Percentiles rank a stretch among this genome's conserved stretches.
Evolutionary conservation across 768 basidiomycete species (phyloP).

Genomic region (Pleurotus sapidus): DNA sequence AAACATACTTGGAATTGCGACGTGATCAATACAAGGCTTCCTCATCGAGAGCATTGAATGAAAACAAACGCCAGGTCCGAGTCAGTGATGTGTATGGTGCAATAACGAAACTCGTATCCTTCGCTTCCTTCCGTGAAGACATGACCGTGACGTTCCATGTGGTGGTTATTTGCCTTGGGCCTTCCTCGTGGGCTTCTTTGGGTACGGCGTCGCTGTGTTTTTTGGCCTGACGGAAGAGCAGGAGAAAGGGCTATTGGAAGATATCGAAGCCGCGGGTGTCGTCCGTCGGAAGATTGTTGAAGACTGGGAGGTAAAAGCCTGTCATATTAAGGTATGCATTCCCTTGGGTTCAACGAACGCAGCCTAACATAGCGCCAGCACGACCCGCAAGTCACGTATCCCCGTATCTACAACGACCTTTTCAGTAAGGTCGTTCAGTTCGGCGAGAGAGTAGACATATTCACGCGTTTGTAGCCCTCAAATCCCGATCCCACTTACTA

Average conservation of each 20-base stretch:
- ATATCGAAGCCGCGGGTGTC: conserved; percentile 69
- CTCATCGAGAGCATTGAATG: too few species aligned
- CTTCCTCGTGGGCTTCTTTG: conserved; percentile 54
- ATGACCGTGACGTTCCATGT: too few species aligned
- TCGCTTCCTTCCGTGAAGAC: too few species aligned
- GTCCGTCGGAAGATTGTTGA: conserved; percentile 60
- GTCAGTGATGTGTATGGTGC: too few species aligned
- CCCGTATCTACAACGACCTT: conserved; percentile 94
- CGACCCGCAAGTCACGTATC: conserved; percentile 79
- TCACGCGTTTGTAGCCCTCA: conserved; percentile 59
- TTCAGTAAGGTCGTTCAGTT: conserved; percentile 62
- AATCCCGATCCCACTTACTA: conserved; percentile 85
- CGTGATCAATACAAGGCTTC: too few species aligned
- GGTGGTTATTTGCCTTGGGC: too few species aligned
- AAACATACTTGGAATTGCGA: too few species aligned
- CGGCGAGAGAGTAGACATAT: background rate
- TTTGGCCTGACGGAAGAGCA: conserved; percentile 81
- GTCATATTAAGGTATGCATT: conserved; percentile 76
- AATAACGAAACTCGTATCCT: too few species aligned
- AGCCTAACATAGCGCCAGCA: conserved; percentile 45
- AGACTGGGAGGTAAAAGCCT: conserved; percentile 91
- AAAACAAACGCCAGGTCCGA: too few species aligned
- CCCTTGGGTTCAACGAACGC: background rate
- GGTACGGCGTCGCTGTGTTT: conserved; percentile 90
- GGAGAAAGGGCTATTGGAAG: conserved; percentile 83